Evolutionary conservation across 2,329 filamentous ascomycete genomes (phyloP).

Genomic region (Dactylellina cionopaga): DNA sequence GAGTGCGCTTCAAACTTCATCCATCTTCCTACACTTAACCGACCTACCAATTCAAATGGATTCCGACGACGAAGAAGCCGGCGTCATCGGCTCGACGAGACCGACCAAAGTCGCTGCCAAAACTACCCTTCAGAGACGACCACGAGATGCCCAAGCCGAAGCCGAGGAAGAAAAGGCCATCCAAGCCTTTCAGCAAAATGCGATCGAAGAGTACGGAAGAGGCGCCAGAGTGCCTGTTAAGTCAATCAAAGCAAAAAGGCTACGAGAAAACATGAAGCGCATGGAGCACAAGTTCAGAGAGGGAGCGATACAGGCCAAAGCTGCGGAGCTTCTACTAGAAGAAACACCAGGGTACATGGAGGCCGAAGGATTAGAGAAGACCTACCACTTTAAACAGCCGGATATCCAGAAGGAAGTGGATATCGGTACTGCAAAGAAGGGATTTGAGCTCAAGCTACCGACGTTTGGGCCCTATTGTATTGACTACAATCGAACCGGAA

Average conservation of each 20-base stretch:
- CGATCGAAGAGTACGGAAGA: constrained; percentile 74
- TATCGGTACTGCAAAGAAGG: constrained; percentile 87
- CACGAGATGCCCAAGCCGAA: constrained; percentile 14
- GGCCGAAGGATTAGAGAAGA: constrained; percentile 90
- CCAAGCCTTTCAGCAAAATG: constrained; percentile 61
- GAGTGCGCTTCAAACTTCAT: not conserved
- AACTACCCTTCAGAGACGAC: constrained; percentile 58
- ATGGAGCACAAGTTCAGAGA: constrained; percentile 85
- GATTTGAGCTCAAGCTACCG: constrained; percentile 86
- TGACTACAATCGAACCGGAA: constrained; percentile 90
- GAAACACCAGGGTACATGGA: constrained; percentile 87
- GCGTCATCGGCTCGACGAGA: constrained; percentile 19
- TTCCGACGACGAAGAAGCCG: constrained; percentile 41
- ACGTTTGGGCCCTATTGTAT: constrained; percentile 85
- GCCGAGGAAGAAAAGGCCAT: constrained; percentile 56
- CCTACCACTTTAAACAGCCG: constrained; percentile 89
- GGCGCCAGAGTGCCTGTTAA: constrained; percentile 78
- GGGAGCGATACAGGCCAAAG: constrained; percentile 84
- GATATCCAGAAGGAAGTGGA: constrained; percentile 80
- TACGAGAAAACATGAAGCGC: constrained; percentile 79
- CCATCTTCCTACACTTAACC: constrained; percentile 10
- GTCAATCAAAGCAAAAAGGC: constrained; percentile 85
- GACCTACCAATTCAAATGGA: constrained; percentile 27
- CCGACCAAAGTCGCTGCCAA: constrained; percentile 61
- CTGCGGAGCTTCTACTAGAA: constrained; percentile 93